These are phyloP conservation scores for Hura crepitans DNA, from an alignment of 441 rosid species.

Conservation along the genomic window DNA sequence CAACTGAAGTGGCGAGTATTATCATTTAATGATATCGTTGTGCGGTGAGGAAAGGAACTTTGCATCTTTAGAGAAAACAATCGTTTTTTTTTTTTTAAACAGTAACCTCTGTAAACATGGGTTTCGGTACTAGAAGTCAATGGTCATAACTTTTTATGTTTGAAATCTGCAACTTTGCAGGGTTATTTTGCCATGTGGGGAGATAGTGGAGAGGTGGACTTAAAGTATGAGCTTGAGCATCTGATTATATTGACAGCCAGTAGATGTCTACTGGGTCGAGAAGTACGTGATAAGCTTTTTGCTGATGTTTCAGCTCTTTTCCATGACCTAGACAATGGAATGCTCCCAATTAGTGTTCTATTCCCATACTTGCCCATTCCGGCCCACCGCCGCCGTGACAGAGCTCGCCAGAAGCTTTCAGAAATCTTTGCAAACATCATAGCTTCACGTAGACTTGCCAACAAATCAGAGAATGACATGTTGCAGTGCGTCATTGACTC, in stretches of 20 bases:
- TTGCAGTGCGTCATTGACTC: conserved; percentile 94
- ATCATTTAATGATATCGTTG: neutral
- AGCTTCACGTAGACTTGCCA: conserved; percentile 63
- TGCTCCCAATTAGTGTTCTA: conserved; percentile 95
- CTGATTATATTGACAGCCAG: conserved; percentile 97
- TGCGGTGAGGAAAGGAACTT: neutral
- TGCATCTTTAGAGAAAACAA: neutral
- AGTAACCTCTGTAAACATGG: neutral
- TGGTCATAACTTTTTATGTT: conserved; percentile 14
- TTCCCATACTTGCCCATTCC: conserved; percentile 93
- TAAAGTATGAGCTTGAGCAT: conserved; percentile 89
- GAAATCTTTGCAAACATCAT: conserved; percentile 75
- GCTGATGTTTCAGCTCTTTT: conserved; percentile 91
- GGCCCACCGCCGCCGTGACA: conserved; percentile 93
- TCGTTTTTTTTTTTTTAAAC: neutral
- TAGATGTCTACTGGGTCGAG: conserved; percentile 88
- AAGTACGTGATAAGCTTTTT: conserved; percentile 95
- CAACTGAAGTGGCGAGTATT: neutral
- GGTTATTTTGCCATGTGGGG: conserved; percentile 96
- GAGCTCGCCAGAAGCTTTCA: conserved; percentile 77
- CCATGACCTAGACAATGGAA: conserved; percentile 97
- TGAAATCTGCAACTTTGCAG: conserved; percentile 37
- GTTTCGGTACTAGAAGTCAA: neutral
- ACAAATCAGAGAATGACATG: conserved; percentile 83
- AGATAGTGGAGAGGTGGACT: conserved; percentile 86